phyloP scores from a whole-genome alignment of 176 grass and related monocot species.

The Carex littledalei region DNA sequence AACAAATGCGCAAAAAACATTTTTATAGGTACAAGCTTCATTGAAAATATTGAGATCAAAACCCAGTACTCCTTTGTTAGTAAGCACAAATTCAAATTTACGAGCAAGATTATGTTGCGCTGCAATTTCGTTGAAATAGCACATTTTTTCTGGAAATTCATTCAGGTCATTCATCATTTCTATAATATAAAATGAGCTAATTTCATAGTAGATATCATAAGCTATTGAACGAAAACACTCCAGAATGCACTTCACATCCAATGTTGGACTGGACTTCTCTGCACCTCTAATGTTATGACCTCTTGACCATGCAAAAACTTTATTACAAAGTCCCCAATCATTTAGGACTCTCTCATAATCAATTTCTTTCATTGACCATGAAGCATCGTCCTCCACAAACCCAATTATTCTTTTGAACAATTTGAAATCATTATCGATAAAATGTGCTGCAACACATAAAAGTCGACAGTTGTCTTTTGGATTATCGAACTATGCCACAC shows the following conservation, averaged over 20 bases:
- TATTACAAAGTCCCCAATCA: too few species aligned
- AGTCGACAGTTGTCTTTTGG: accelerated
- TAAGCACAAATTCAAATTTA: not conserved
- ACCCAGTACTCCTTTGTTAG: not conserved
- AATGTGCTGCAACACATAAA: not conserved
- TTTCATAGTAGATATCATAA: not conserved
- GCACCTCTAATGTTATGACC: too few species aligned
- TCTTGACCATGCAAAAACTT: too few species aligned
- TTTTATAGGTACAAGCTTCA: not conserved
- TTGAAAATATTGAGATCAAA: not conserved
- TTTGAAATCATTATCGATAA: not conserved
- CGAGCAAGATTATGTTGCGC: not conserved
- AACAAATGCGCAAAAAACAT: not conserved
- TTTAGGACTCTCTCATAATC: not conserved
- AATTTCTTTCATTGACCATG: too few species aligned
- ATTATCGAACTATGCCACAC: not conserved
- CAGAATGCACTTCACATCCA: too few species aligned
- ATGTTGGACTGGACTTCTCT: too few species aligned
- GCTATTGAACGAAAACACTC: too few species aligned
- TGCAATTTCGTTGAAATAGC: not conserved
- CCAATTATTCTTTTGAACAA: not conserved
- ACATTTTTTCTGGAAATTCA: not conserved
- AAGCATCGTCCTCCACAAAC: not conserved
- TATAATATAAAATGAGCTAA: not conserved
- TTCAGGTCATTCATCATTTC: not conserved